A percentile compares a stretch with the other conserved stretches of the same genome.
phyloP scores from a whole-genome alignment of 805 yeast species.

The Metschnikowia lunata region DNA sequence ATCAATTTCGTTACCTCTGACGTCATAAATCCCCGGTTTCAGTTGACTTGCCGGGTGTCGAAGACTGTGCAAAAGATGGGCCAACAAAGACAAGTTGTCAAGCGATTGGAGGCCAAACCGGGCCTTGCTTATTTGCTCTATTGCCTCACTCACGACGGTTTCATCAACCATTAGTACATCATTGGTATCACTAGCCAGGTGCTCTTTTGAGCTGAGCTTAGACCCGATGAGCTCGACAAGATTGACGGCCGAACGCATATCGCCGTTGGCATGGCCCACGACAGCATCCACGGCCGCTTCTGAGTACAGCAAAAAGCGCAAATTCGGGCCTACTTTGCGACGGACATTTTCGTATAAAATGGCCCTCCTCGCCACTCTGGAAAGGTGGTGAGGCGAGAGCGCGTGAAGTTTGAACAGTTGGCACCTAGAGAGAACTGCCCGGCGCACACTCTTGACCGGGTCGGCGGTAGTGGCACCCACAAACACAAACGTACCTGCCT shows the following conservation, averaged over 20 bases:
- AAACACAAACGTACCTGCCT: slow-evolving; percentile 72
- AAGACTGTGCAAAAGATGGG: slow-evolving; percentile 14
- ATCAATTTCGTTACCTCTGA: too few relatives aligned
- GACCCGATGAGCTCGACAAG: slow-evolving; percentile 28
- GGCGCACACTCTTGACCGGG: slow-evolving; percentile 75
- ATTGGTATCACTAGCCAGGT: not conserved
- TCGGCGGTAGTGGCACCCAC: slow-evolving; percentile 86
- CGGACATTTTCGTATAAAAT: slow-evolving; percentile 36
- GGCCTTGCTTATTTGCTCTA: slow-evolving; percentile 8
- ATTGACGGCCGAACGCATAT: slow-evolving; percentile 32
- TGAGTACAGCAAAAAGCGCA: slow-evolving; percentile 15
- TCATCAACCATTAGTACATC: not conserved
- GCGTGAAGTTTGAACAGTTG: slow-evolving; percentile 67
- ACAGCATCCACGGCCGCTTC: slow-evolving; percentile 16
- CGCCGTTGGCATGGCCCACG: slow-evolving; percentile 24
- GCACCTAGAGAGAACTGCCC: slow-evolving; percentile 81
- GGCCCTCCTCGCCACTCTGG: slow-evolving; percentile 53
- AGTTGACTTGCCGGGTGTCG: not conserved
- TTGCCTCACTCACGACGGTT: not conserved
- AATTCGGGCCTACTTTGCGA: slow-evolving; percentile 13
- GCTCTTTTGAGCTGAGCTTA: slow-evolving; percentile 4
- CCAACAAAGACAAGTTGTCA: slow-evolving; percentile 15
- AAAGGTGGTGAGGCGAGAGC: slow-evolving; percentile 47
- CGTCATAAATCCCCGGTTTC: too few relatives aligned
- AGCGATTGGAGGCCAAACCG: slow-evolving; percentile 18